Base-by-base conservation (phyloP, 371 early-diverging fungal species). In the Apophysomyces sp. region DNA sequence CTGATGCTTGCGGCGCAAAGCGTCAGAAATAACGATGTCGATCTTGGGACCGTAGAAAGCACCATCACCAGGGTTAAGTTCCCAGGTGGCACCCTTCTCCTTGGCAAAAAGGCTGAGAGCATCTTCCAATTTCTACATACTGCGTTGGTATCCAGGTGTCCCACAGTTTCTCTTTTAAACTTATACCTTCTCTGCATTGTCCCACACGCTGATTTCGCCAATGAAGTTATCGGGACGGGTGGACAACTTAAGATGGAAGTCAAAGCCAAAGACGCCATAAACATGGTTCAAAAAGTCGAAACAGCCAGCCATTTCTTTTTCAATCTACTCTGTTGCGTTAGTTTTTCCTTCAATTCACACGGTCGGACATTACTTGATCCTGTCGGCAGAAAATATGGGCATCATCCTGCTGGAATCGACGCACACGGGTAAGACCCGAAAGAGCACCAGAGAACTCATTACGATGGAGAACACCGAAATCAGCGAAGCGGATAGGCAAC, bases 41-140 rank as follows among this genome's bases (percentile, higher is more conserved):
- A 99, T 96, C 90, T 99, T 99, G 69, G 99, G 99, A 5, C 99
- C 99, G 78, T 99, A 99, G 88, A 99, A 99, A 26, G 99, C 99
- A 39, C 99, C 99, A 86, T 99, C 99, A 67, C 99, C 98, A 21
- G 92, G 93, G 77, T 99, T 97, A 32, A 99, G 60, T 62, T 84
- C 86, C 97, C 98, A 99, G 5, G 66, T 57, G 21, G 79, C 63
- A 11, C 95, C 74, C 60, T 77, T 75, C 24, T 67, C 26, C 29
- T 64, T 41, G 26, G 68, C 91, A 74, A 89, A 92, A 62, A 85
- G 76, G 66, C 90, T 80, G 73, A 98, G 78, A 6, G 97, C 92
- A 49, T 86, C 82, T 52, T 86, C 89, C 61, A 99, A 84, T 57
- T 82, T 82, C 78, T 77, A 71, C 11, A 89, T 55, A 30, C 13